These are phyloP conservation scores for Sicyos edulis DNA, from an alignment of 306 rosid genomes.

Conservation along the genomic window DNA sequence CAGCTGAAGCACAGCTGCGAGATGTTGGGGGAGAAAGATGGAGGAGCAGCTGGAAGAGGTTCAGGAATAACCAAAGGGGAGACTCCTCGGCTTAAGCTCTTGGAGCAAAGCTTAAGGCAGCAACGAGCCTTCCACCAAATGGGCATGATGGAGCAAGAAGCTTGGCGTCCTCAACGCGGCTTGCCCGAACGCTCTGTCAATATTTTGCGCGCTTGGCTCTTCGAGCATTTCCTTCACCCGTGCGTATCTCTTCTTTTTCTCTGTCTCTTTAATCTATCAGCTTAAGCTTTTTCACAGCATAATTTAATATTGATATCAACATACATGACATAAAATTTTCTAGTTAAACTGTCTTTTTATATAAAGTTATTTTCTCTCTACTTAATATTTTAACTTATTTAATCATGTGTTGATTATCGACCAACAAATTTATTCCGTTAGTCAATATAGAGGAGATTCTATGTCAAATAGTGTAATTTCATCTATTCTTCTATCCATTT, in stretches of 20 bases:
- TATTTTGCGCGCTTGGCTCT: slow-evolving; percentile 96
- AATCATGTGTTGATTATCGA: too few relatives aligned
- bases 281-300: background rate
- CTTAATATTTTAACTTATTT: too few relatives aligned
- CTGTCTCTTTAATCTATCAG: background rate
- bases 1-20: slow-evolving; percentile 68
- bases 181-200: slow-evolving; percentile 95
- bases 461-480: too few relatives aligned
- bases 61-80: slow-evolving; percentile 87
- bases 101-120: slow-evolving; percentile 84
- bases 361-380: background rate
- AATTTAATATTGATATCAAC: too few relatives aligned
- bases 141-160: slow-evolving; percentile 94
- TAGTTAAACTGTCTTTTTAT: too few relatives aligned
- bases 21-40: slow-evolving; percentile 82
- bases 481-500: too few relatives aligned
- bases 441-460: too few relatives aligned
- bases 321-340: too few relatives aligned
- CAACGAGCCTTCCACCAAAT: slow-evolving; percentile 90
- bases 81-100: slow-evolving; percentile 75
- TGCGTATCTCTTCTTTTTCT: slow-evolving; percentile 29
- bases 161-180: slow-evolving; percentile 98
- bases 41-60: slow-evolving; percentile 32
- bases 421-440: too few relatives aligned
- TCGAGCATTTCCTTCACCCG: slow-evolving; percentile 99